These are phyloP conservation scores for Candida coleopterorum DNA, from an alignment of 805 yeast genomes.

Conservation along the genomic window DNA sequence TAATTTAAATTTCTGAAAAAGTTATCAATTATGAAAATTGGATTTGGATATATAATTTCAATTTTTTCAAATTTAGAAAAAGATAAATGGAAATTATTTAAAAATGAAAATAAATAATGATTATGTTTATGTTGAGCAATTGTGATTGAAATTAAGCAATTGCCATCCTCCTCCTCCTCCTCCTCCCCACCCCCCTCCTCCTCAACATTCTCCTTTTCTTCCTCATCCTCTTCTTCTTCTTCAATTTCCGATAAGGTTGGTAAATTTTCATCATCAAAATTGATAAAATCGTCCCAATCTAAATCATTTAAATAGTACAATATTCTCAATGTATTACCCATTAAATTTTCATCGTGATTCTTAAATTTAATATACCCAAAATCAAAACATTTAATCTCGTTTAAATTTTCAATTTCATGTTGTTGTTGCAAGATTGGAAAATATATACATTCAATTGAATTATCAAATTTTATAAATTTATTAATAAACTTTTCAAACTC, in stretches of 20 bases:
- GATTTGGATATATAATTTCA: constrained; percentile 9
- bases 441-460: constrained; percentile 46
- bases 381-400: constrained; percentile 26
- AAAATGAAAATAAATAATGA: constrained; percentile 17
- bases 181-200: constrained; percentile 4
- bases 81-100: constrained; percentile 7
- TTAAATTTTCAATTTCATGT: constrained; percentile 7
- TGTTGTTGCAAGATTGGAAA: constrained; percentile 35
- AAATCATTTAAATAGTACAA: constrained; percentile 45
- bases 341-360: constrained; percentile 18
- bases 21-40: constrained; percentile 10
- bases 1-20: constrained; percentile 26
- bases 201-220: not conserved
- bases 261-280: constrained; percentile 11
- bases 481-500: constrained; percentile 31
- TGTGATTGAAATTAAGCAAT: constrained; percentile 17
- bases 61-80: constrained; percentile 1
- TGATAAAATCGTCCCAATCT: constrained; percentile 43
- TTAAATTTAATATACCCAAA: constrained; percentile 53
- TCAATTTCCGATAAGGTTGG: constrained; percentile 10
- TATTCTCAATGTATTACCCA: constrained; percentile 45
- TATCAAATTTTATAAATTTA: constrained; percentile 40
- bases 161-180: not conserved
- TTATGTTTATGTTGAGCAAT: constrained; percentile 37
- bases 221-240: constrained; percentile 7